phyloP scores from a whole-genome alignment of 371 early-diverging fungal genomes.

The Haplosporangium sp. region DNA sequence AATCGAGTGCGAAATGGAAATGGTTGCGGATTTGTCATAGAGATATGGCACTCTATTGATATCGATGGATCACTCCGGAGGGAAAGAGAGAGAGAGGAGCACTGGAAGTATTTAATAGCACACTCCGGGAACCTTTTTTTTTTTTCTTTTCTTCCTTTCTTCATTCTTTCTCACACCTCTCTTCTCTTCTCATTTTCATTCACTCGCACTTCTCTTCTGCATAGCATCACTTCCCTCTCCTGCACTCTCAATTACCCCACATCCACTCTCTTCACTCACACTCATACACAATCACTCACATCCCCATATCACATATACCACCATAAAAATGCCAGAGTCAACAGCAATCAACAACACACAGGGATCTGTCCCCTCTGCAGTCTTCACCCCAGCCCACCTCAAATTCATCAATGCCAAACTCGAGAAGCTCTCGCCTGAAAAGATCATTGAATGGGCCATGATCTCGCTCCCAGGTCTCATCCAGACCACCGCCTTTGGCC shows the following conservation, averaged over 20 bases:
- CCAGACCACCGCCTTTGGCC: slow-evolving; percentile 95
- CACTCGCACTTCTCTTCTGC: not conserved
- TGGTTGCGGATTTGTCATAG: too few species aligned
- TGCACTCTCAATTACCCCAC: not conserved
- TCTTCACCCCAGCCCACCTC: slow-evolving; percentile 72
- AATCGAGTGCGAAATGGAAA: too few species aligned
- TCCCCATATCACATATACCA: not conserved
- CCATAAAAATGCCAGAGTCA: slow-evolving; percentile 37
- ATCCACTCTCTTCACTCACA: not conserved
- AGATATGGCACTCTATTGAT: too few species aligned
- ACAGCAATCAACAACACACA: slow-evolving; percentile 15
- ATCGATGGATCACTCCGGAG: not conserved
- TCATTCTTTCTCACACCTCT: slow-evolving; percentile 3
- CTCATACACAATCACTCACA: not conserved
- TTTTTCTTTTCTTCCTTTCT: not conserved
- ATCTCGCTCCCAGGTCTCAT: slow-evolving; percentile 81
- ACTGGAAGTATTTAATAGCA: not conserved
- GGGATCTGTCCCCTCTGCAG: slow-evolving; percentile 14
- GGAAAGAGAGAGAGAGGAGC: too few species aligned
- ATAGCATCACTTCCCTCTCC: not conserved
- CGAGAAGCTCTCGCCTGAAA: slow-evolving; percentile 72
- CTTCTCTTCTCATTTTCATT: not conserved
- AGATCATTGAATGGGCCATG: slow-evolving; percentile 91
- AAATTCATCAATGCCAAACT: slow-evolving; percentile 73
- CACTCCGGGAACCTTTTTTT: not conserved